These are phyloP conservation scores for Citrus maxima DNA, from an alignment of 345 rosid genomes.

Conservation along the genomic window DNA sequence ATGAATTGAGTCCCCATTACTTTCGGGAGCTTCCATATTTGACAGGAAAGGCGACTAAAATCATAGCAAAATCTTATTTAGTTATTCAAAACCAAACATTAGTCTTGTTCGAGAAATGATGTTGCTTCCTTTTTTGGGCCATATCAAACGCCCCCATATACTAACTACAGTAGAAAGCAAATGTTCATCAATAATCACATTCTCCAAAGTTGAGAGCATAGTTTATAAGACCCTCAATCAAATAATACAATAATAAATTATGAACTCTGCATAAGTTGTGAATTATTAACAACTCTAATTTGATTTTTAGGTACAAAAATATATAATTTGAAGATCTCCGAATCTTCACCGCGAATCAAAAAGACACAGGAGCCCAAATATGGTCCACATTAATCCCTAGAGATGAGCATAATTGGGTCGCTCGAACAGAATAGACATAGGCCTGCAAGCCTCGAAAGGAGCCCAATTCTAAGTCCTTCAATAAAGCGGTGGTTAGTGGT, in stretches of 20 bases:
- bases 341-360: neutral
- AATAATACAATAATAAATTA: neutral
- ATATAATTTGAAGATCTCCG: neutral
- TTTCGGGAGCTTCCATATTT: neutral
- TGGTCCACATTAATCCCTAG: neutral
- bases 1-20: neutral
- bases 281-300: neutral
- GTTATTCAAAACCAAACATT: too few species aligned
- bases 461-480: conserved; percentile 1
- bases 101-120: neutral
- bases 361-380: conserved; percentile 2
- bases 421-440: neutral
- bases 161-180: neutral
- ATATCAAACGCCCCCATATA: neutral
- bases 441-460: conserved; percentile 6
- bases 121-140: neutral
- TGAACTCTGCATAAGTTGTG: neutral
- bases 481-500: neutral
- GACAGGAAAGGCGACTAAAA: neutral
- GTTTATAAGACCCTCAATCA: neutral
- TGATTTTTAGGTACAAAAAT: too few species aligned
- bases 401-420: neutral
- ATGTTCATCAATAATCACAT: neutral
- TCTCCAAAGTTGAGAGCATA: neutral
- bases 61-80: neutral